A percentile compares a stretch with the other conserved stretches of the same genome.
These are phyloP conservation scores for Ceratocystis variospora DNA, from an alignment of 2,329 filamentous ascomycete species.

Conservation along the genomic window DNA sequence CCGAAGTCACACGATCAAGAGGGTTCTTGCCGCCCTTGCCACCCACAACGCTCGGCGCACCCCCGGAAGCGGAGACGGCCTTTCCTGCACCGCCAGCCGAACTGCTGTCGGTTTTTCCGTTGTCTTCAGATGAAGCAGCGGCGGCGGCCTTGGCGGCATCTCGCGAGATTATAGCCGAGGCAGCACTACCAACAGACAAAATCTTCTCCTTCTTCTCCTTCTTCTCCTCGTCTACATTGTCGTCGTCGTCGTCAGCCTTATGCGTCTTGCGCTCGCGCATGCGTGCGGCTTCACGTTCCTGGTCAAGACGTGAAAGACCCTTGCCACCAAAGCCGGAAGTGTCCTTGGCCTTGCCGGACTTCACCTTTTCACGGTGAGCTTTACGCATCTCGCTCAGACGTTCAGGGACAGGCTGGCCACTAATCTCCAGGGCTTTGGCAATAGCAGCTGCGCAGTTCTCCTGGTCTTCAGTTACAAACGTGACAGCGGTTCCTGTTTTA, in stretches of 20 bases:
- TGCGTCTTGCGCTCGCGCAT: constrained; percentile 77
- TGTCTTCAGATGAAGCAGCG: constrained; percentile 23
- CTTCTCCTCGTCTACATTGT: constrained; percentile 69
- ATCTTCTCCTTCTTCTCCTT: constrained; percentile 59
- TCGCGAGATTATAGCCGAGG: constrained; percentile 43
- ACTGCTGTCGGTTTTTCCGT: constrained; percentile 20
- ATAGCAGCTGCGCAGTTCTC: constrained; percentile 83
- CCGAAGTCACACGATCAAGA: constrained; percentile 77
- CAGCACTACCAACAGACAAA: constrained; percentile 50
- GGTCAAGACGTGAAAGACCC: constrained; percentile 79
- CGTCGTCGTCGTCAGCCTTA: constrained; percentile 73
- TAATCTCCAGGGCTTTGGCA: constrained; percentile 82
- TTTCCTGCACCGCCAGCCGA: constrained; percentile 21
- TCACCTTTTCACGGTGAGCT: constrained; percentile 77
- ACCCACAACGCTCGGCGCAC: constrained; percentile 33
- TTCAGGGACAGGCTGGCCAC: constrained; percentile 69
- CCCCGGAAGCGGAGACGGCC: constrained; percentile 24
- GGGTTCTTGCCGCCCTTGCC: constrained; percentile 49
- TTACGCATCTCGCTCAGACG: constrained; percentile 50
- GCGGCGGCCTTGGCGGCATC: constrained; percentile 33
- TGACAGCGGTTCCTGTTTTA: constrained; percentile 87
- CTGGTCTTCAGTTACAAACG: constrained; percentile 82
- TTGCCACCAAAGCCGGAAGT: constrained; percentile 88
- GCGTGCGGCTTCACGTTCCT: constrained; percentile 76
- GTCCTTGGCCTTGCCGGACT: constrained; percentile 79